These are phyloP conservation scores for Phytophthora ramorum DNA, from an alignment of 352 stramenopile genomes.

Conservation along the genomic window DNA sequence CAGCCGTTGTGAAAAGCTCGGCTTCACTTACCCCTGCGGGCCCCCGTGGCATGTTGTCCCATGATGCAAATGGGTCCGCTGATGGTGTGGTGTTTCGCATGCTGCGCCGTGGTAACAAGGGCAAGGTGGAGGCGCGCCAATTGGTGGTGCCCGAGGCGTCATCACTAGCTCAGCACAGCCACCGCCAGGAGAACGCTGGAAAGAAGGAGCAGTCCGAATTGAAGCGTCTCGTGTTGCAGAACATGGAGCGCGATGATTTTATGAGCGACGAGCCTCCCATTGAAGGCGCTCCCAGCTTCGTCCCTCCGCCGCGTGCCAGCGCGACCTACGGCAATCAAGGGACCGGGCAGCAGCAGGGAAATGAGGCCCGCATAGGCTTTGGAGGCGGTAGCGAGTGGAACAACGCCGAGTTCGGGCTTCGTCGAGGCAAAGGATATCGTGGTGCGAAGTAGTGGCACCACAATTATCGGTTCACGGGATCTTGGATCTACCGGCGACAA, in stretches of 20 bases:
- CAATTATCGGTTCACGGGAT: background rate
- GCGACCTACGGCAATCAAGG: conserved; percentile 29
- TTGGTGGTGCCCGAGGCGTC: conserved; percentile 94
- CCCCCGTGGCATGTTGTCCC: conserved; percentile 23
- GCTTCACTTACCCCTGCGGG: conserved; percentile 25
- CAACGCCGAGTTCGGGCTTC: conserved; percentile 84
- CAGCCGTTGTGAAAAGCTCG: conserved; percentile 76
- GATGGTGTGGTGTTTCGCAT: conserved; percentile 93
- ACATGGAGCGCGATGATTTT: conserved; percentile 87
- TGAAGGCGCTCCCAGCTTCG: conserved; percentile 29
- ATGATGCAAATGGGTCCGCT: conserved; percentile 35
- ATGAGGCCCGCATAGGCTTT: conserved; percentile 56
- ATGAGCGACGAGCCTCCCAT: conserved; percentile 40
- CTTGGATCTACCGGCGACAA: background rate
- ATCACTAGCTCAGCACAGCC: conserved; percentile 92
- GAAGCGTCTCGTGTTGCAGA: conserved; percentile 88
- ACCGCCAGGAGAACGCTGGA: conserved; percentile 85
- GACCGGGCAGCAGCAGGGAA: conserved; percentile 24
- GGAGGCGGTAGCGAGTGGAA: conserved; percentile 81
- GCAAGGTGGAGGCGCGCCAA: conserved; percentile 95
- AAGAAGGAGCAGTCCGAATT: conserved; percentile 90
- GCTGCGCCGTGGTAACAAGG: conserved; percentile 96
- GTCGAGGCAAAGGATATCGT: conserved; percentile 71
- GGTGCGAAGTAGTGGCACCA: conserved; percentile 52
- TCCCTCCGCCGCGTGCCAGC: conserved; percentile 30